Evolutionary conservation across 2,329 filamentous ascomycete genomes (phyloP), one percentile per base, ranked within the genome.

Genomic region (Fusarium austroafricanum): DNA sequence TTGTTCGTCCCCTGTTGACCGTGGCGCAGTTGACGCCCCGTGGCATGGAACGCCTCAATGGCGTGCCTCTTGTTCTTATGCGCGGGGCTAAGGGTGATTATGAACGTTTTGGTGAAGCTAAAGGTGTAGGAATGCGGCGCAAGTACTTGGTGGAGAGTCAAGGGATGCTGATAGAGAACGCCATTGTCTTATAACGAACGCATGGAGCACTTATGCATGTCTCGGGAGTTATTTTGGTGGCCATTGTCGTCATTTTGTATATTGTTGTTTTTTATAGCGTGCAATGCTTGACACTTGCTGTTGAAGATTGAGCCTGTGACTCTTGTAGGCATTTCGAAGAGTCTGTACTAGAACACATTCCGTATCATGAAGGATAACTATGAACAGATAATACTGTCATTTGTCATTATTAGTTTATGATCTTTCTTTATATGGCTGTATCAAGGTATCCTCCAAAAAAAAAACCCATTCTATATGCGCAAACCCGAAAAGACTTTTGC

Each of bases 51-150:
- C 82, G 94, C 12, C 86, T 89, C 40, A 85, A 94, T 72, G 90
- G 90, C 4, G 90, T 98, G 37, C 88, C 92, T 14, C 89, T 97
- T 87, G 85, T 97, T 38, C 92, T 98, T 87, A 87, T 97, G 20
- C 88, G 88, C 0, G 93, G 92, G 0, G 90, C 90, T 0, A 83
- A 89, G 39, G 79, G 78, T 14, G 77, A 79, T 33, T 91, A 93
- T 71, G 83, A 85, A 28, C 79, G 89, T 57, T 82, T 97, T 31
- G 83, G 79, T 40, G 80, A 82, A 43, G 89, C 91, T n/a, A 84
- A 82, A 55, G 89, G 88, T 5, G 78, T 97, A 4, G 94, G 93
- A 0, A 81, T 97, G 64, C 87, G 92, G 74, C 86, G 94, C 76
- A 84, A 92, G 72, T 97, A 94, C 78, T 88, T 88, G 73, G 89